A percentile compares a stretch with the other conserved stretches of the same genome.
Evolutionary conservation across 2,329 filamentous ascomycete genomes (phyloP).

Genomic region (Malbranchea cinnamomea): DNA sequence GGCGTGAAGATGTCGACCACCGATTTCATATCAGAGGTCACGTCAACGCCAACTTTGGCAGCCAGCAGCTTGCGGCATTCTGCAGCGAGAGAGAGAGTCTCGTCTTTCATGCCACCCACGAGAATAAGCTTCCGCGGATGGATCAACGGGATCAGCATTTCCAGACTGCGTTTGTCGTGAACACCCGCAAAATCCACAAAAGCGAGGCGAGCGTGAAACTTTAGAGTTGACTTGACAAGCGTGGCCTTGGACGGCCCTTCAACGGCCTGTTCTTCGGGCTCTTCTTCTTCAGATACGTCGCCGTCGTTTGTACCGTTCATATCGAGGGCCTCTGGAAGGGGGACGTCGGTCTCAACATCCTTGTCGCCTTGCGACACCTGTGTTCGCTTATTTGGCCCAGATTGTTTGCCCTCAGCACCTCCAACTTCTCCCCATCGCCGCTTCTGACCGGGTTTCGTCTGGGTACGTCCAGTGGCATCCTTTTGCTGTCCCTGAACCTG

Average conservation of each 20-base stretch:
- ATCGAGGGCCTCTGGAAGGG: constrained; percentile 19
- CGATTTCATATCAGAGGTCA: constrained; percentile 4
- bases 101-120: constrained; percentile 63
- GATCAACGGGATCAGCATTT: constrained; percentile 89
- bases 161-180: constrained; percentile 83
- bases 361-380: constrained; percentile 25
- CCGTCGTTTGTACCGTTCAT: constrained; percentile 37
- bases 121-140: constrained; percentile 88
- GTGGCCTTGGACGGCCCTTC: constrained; percentile 64
- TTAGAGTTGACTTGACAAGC: constrained; percentile 47
- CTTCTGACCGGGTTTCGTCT: constrained; percentile 71
- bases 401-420: constrained; percentile 25
- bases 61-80: constrained; percentile 59
- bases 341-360: constrained; percentile 33
- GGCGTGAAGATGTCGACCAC: constrained; percentile 68
- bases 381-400: constrained; percentile 44
- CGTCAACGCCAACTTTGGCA: constrained; percentile 21
- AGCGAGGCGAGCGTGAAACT: constrained; percentile 59
- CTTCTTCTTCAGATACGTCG: constrained; percentile 39
- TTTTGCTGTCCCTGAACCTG: constrained; percentile 49
- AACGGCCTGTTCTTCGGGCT: constrained; percentile 29
- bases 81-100: constrained; percentile 62
- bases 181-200: constrained; percentile 86
- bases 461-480: constrained; percentile 34
- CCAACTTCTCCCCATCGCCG: constrained; percentile 79